A percentile compares a stretch with the other conserved stretches of the same genome.
Evolutionary conservation across 1,284 basidiomycete genomes (phyloP).

Genomic region (Lignosus rhinocerotis): DNA sequence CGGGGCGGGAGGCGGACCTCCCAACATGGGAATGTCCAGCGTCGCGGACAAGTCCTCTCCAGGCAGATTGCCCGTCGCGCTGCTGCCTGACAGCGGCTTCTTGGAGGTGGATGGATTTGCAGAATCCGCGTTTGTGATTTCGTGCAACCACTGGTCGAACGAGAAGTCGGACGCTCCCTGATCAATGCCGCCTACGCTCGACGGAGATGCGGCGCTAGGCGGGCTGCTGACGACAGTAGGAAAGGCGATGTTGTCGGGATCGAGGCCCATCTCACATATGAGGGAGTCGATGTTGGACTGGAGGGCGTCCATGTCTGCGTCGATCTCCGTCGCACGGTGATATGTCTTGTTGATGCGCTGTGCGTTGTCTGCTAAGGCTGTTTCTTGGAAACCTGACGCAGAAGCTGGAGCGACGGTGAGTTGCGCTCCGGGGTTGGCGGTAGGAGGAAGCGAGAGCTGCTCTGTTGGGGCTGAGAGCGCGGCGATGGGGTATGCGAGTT

Average conservation of each 20-base stretch:
- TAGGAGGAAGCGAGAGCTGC: slow-evolving; percentile 11
- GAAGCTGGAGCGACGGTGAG: background rate
- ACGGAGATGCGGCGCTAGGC: background rate
- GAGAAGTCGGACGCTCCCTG: slow-evolving; percentile 33
- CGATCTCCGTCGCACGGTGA: slow-evolving; percentile 64
- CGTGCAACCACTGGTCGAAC: slow-evolving; percentile 32
- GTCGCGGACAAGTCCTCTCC: slow-evolving; percentile 44
- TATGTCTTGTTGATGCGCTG: slow-evolving; percentile 57
- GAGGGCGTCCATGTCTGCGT: slow-evolving; percentile 70
- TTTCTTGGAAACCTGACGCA: slow-evolving; percentile 33
- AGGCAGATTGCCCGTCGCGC: background rate
- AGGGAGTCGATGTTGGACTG: slow-evolving; percentile 73
- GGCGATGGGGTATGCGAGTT: slow-evolving; percentile 9
- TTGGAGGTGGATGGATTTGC: background rate
- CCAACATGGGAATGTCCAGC: slow-evolving; percentile 38
- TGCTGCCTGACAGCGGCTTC: background rate
- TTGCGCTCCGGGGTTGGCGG: slow-evolving; percentile 8
- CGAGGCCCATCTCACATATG: slow-evolving; percentile 70
- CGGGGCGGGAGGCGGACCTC: slow-evolving; percentile 2
- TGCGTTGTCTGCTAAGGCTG: slow-evolving; percentile 36
- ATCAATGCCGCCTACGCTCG: background rate
- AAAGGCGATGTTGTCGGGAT: slow-evolving; percentile 41
- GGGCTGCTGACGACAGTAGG: slow-evolving; percentile 18
- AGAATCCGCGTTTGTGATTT: slow-evolving; percentile 21
- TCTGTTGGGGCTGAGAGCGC: slow-evolving; percentile 21